Conservation (phyloP, 2,329 filamentous ascomycete genomes). For the Colletotrichum ledebouriae region DNA sequence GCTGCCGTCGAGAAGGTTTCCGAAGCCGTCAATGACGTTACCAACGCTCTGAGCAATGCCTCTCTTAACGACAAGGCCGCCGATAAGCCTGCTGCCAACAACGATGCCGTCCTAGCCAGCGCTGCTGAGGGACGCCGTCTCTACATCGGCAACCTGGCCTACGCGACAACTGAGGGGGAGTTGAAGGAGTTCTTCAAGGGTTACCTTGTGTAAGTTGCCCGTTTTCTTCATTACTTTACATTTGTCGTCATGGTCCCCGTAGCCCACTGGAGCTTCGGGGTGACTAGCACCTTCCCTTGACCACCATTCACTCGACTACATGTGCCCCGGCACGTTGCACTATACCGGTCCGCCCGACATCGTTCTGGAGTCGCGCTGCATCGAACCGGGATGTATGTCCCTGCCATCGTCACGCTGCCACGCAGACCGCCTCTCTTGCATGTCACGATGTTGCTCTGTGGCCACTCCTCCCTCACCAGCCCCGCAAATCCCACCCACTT, state of each 20-base stretch:
- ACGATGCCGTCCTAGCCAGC: constrained; percentile 94
- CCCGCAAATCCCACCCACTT: constrained; percentile 40
- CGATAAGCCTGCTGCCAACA: constrained; percentile 70
- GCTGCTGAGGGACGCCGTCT: constrained; percentile 98
- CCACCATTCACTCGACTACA: background rate
- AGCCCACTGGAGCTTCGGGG: constrained; percentile 22
- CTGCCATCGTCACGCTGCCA: background rate
- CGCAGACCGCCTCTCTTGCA: constrained; percentile 30
- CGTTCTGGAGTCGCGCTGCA: background rate
- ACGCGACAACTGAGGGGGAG: constrained; percentile 99
- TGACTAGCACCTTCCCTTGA: constrained; percentile 14
- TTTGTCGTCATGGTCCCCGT: constrained; percentile 6
- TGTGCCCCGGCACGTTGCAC: background rate
- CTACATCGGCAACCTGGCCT: constrained; percentile 99
- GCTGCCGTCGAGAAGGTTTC: constrained; percentile 77
- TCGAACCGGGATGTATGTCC: constrained; percentile 3
- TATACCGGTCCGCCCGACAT: background rate
- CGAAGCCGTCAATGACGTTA: constrained; percentile 82
- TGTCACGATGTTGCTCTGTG: constrained; percentile 38
- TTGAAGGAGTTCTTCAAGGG: constrained; percentile 99
- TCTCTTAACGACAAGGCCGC: constrained; percentile 71
- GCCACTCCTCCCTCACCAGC: constrained; percentile 38
- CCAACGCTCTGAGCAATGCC: constrained; percentile 80
- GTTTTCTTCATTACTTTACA: background rate
- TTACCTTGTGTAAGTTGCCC: constrained; percentile 91